phyloP scores from a whole-genome alignment of 805 yeast species.

The Candida patagonica region DNA sequence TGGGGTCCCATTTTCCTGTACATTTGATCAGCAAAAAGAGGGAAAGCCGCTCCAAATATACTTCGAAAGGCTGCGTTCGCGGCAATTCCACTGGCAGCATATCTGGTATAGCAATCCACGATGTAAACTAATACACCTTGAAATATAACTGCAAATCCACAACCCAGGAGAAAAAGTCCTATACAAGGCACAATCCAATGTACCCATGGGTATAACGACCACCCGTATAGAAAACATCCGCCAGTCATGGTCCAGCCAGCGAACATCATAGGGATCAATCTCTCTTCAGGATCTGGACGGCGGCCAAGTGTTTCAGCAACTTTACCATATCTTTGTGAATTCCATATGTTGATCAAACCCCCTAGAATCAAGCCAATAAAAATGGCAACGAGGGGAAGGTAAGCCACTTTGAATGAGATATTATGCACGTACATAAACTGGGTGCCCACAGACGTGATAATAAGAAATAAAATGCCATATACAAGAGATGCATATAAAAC shows the following conservation, averaged over 20 bases:
- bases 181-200: conserved; percentile 52
- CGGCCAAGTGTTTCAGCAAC: conserved; percentile 29
- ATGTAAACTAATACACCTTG: conserved; percentile 52
- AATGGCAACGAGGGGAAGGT: conserved; percentile 27
- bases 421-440: conserved; percentile 26
- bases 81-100: conserved; percentile 57
- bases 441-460: conserved; percentile 33
- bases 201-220: conserved; percentile 41
- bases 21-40: conserved; percentile 47
- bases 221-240: conserved; percentile 53
- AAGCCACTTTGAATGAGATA: conserved; percentile 27
- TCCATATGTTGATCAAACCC: conserved; percentile 22
- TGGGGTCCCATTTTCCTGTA: conserved; percentile 40
- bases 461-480: conserved; percentile 36
- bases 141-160: conserved; percentile 48
- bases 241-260: conserved; percentile 39
- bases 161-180: conserved; percentile 44
- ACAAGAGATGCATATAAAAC: conserved; percentile 36
- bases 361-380: conserved; percentile 29
- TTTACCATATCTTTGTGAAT: conserved; percentile 23
- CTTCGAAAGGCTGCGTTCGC: conserved; percentile 55
- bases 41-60: conserved; percentile 51
- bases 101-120: conserved; percentile 48
- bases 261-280: conserved; percentile 46
- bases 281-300: conserved; percentile 48